Evolutionary conservation across 345 rosid species (phyloP), one percentile per base, ranked within the genome.

Genomic region (Dovyalis caffra): DNA sequence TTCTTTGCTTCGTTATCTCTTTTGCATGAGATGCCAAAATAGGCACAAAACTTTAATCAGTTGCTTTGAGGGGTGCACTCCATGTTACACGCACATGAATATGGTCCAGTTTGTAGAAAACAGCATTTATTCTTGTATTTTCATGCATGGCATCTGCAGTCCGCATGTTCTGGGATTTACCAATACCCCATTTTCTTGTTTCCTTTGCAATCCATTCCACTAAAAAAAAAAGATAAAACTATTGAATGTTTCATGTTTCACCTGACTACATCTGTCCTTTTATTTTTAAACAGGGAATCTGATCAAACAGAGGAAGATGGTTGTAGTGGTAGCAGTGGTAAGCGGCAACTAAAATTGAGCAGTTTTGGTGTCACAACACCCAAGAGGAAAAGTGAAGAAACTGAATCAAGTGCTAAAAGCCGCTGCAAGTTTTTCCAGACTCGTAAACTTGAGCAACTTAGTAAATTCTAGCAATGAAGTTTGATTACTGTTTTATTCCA

Each of bases 381-480:
- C 15, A 93, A 94, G 76, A 89, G 83, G 83, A 92, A 89, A 71
- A 85, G 78, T 9, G 92, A 91, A 83, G 94, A 92, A 78, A 82
- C 72, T 33, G 96, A 89, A 84, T 92, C 99, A 15, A 89, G 92
- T 76, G 97, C 92, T 8, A 89, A 88, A 80, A 93, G 98, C 33
- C 91, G 99, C 20, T 89, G 97, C 88, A 92, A 92, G 69, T 91
- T 95, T 83, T 85, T 92, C 79, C 90, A 87, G 69, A 61, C 97
- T 60, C 90, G 97, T 70, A 89, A 87, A 80, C 93, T 92, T 56
- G 90, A 91, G 82, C 97, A 85, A 74, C 82, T 92, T 71, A 63
- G 87, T 80, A 88, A 77, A 77, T 91, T 95, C 80, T 92, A 87
- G 88, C 60, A 60, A 70, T 53, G 31, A 6, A 70, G 32, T 49